Percentiles rank a stretch among this genome's conserved stretches.
Conservation (phyloP, 306 rosid species). For the Neltuma alba region DNA sequence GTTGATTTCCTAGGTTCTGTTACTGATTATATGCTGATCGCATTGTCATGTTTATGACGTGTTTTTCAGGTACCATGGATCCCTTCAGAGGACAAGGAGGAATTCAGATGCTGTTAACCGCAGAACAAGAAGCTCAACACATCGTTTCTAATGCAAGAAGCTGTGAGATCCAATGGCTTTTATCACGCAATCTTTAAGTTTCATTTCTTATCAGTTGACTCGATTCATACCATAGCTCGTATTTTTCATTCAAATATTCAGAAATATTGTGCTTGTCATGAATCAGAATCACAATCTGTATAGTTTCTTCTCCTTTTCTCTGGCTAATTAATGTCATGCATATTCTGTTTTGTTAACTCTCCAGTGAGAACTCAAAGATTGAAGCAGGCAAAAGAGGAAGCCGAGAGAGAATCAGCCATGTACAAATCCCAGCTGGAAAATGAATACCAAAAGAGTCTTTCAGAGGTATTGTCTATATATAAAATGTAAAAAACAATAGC, state of each 20-base stretch:
- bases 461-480: constrained; percentile 51
- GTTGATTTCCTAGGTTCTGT: neutral
- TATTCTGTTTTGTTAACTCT: neutral
- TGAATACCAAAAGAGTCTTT: constrained; percentile 60
- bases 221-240: neutral
- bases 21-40: neutral
- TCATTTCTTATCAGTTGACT: neutral
- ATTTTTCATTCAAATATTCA: neutral
- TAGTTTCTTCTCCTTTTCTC: neutral
- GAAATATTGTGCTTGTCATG: neutral
- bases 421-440: constrained; percentile 68
- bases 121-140: constrained; percentile 89
- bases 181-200: neutral
- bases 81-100: constrained; percentile 83
- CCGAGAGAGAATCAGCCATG: constrained; percentile 61
- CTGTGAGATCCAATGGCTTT: constrained; percentile 41
- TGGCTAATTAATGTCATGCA: neutral
- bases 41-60: neutral
- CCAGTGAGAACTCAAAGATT: constrained; percentile 65
- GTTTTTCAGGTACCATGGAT: constrained; percentile 55
- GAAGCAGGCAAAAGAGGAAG: constrained; percentile 81
- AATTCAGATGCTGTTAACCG: constrained; percentile 81
- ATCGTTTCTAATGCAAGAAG: constrained; percentile 73
- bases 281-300: neutral
- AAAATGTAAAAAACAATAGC: neutral